phyloP scores from a whole-genome alignment of 768 basidiomycete genomes.

The Vararia minispora region DNA sequence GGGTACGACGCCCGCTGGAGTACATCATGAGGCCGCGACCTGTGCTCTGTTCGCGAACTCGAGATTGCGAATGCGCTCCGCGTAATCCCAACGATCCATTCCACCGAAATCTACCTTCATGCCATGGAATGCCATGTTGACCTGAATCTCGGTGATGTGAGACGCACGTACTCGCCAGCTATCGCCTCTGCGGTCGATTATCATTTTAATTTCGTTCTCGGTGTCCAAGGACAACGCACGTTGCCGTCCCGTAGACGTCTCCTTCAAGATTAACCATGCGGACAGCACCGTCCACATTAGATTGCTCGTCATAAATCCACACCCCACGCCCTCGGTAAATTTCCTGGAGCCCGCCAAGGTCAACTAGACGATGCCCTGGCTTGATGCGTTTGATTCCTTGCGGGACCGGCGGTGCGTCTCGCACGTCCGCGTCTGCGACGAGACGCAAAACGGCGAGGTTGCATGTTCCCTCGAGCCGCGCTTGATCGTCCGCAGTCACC shows the following conservation, averaged over 20 bases:
- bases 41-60: slow-evolving; percentile 30
- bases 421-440: slow-evolving; percentile 61
- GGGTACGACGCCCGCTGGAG: too few relatives aligned
- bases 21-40: too few relatives aligned
- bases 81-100: slow-evolving; percentile 60
- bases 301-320: slow-evolving; percentile 66
- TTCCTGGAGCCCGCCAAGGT: slow-evolving; percentile 60
- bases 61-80: slow-evolving; percentile 53
- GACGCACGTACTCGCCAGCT: slow-evolving; percentile 69
- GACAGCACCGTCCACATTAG: slow-evolving; percentile 55
- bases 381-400: slow-evolving; percentile 32
- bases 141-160: slow-evolving; percentile 65
- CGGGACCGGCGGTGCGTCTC: slow-evolving; percentile 37
- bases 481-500: slow-evolving; percentile 26
- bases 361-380: slow-evolving; percentile 48
- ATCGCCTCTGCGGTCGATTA: slow-evolving; percentile 47
- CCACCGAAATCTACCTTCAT: slow-evolving; percentile 72
- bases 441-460: slow-evolving; percentile 59
- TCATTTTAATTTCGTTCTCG: not conserved
- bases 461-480: slow-evolving; percentile 37
- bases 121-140: slow-evolving; percentile 44
- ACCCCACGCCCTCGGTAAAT: slow-evolving; percentile 53
- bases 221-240: slow-evolving; percentile 33
- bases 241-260: slow-evolving; percentile 65
- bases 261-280: slow-evolving; percentile 48